These are phyloP conservation scores for Phyllosticta capitalensis DNA, from an alignment of 2,329 filamentous ascomycete genomes.

Conservation along the genomic window DNA sequence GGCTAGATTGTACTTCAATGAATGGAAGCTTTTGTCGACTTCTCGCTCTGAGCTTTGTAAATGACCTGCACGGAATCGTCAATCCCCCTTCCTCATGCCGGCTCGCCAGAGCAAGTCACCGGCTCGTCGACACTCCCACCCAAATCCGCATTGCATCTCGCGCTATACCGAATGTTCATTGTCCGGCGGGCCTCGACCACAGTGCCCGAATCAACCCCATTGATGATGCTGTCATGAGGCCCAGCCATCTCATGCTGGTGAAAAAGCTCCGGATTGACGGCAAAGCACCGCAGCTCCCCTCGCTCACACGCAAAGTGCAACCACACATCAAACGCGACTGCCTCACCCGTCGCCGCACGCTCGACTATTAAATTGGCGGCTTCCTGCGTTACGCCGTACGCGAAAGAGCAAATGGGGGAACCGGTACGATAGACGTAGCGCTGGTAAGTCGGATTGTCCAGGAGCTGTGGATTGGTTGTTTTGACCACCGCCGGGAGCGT, in stretches of 20 bases:
- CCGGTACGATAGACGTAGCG: neutral
- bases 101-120: neutral
- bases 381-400: conserved; percentile 7
- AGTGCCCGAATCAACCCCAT: neutral
- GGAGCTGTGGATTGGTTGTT: neutral
- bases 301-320: conserved; percentile 8
- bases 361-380: neutral
- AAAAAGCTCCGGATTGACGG: conserved; percentile 11
- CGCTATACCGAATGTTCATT: conserved; percentile 11
- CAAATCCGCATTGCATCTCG: conserved; percentile 6
- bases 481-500: conserved; percentile 1
- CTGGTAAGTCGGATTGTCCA: neutral
- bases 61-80: too few relatives aligned
- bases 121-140: neutral
- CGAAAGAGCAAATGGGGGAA: conserved; percentile 7
- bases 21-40: too few relatives aligned
- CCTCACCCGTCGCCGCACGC: neutral
- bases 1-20: too few relatives aligned
- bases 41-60: too few relatives aligned
- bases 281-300: neutral
- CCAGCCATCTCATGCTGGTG: conserved; percentile 11
- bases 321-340: conserved; percentile 7
- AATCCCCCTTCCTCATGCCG: neutral
- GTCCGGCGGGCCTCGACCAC: neutral
- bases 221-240: conserved; percentile 8